phyloP scores from a whole-genome alignment of 257 asterid species.

The Nicotiana otophora region DNA sequence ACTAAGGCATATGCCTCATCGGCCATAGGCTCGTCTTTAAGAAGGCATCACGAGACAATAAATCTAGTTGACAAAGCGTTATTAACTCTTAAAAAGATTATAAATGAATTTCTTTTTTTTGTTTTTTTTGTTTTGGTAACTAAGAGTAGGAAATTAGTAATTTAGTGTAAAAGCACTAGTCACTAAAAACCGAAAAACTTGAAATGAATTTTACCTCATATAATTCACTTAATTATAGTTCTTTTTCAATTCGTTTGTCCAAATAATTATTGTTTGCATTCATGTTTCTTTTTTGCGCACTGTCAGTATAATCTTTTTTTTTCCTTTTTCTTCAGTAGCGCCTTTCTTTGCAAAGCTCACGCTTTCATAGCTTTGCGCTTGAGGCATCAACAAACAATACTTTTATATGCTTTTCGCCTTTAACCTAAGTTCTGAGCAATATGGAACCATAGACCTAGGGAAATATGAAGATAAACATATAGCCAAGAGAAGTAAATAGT shows the following conservation, averaged over 20 bases:
- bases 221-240: no score
- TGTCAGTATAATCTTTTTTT: background rate
- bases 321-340: background rate
- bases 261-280: background rate
- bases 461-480: background rate
- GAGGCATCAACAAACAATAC: background rate
- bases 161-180: background rate
- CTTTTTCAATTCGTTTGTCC: background rate
- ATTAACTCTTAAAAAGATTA: background rate
- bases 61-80: background rate
- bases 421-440: background rate
- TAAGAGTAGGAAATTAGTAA: background rate
- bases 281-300: background rate
- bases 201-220: background rate
- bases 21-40: background rate
- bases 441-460: background rate
- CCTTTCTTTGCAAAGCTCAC: background rate
- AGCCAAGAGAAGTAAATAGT: conserved; percentile 1
- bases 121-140: background rate
- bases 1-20: background rate
- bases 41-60: background rate
- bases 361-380: no score
- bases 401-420: background rate
- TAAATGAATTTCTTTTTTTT: background rate
- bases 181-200: background rate